phyloP scores from a whole-genome alignment of 2,329 filamentous ascomycete species.

The Bisporella sp. region DNA sequence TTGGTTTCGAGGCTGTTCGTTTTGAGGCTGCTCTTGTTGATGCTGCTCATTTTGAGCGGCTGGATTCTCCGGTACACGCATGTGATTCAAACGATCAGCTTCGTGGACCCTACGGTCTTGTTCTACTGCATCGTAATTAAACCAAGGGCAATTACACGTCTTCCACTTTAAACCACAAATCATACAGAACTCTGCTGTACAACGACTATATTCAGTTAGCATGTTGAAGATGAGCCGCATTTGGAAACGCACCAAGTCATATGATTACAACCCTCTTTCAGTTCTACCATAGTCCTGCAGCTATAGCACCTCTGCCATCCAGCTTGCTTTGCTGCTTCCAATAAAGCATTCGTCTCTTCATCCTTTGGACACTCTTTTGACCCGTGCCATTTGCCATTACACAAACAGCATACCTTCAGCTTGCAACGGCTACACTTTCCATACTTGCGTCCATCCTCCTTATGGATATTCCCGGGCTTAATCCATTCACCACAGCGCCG shows the following conservation, averaged over 20 bases:
- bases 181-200: conserved; percentile 82
- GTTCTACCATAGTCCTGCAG: conserved; percentile 68
- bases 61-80: conserved; percentile 37
- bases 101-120: conserved; percentile 34
- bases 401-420: conserved; percentile 66
- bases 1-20: too few species aligned
- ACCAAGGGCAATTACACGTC: conserved; percentile 75
- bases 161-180: conserved; percentile 79
- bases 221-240: background rate
- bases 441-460: conserved; percentile 52
- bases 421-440: conserved; percentile 66
- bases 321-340: conserved; percentile 57
- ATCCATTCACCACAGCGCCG: conserved; percentile 74
- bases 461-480: conserved; percentile 60
- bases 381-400: conserved; percentile 69
- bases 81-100: conserved; percentile 34
- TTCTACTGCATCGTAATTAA: conserved; percentile 54
- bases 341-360: conserved; percentile 55
- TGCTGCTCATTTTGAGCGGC: conserved; percentile 15
- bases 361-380: conserved; percentile 64
- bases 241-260: conserved; percentile 69
- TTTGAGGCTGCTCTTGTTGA: too few species aligned
- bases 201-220: conserved; percentile 47
- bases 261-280: conserved; percentile 79
- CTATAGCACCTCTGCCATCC: conserved; percentile 72